Conservation (phyloP, 805 yeast genomes). For the Cephaloascus albidus region DNA sequence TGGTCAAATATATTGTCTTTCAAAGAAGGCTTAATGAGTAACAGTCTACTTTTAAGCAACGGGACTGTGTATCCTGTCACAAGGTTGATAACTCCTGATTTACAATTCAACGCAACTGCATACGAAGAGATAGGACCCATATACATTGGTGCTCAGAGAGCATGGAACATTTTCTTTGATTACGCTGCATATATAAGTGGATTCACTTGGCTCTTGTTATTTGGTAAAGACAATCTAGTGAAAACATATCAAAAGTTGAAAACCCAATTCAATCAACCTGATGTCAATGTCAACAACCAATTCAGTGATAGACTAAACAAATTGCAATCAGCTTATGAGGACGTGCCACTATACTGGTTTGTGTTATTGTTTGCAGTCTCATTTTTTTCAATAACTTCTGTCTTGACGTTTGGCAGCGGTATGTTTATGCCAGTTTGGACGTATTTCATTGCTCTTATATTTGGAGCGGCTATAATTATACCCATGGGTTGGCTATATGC, state of each 20-base stretch:
- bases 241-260: constrained; percentile 1
- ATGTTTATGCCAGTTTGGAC: constrained; percentile 14
- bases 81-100: constrained; percentile 27
- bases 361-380: constrained; percentile 16
- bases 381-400: constrained; percentile 4
- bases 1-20: constrained; percentile 25
- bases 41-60: constrained; percentile 22
- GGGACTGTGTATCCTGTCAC: constrained; percentile 34
- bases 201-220: constrained; percentile 31
- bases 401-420: not conserved
- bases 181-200: constrained; percentile 44
- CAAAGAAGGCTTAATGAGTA: constrained; percentile 37
- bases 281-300: not conserved
- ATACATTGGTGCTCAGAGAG: constrained; percentile 36
- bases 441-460: constrained; percentile 28
- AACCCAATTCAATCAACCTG: not conserved
- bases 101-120: constrained; percentile 33
- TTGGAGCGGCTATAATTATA: constrained; percentile 36
- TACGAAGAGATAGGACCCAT: constrained; percentile 35
- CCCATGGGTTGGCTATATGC: constrained; percentile 44
- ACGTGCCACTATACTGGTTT: constrained; percentile 26
- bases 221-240: constrained; percentile 19
- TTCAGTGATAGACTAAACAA: constrained; percentile 24
- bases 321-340: constrained; percentile 17
- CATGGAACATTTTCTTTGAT: constrained; percentile 43